Evolutionary conservation across 2,329 filamentous ascomycete species (phyloP).

Genomic region (Monosporascus sp.): DNA sequence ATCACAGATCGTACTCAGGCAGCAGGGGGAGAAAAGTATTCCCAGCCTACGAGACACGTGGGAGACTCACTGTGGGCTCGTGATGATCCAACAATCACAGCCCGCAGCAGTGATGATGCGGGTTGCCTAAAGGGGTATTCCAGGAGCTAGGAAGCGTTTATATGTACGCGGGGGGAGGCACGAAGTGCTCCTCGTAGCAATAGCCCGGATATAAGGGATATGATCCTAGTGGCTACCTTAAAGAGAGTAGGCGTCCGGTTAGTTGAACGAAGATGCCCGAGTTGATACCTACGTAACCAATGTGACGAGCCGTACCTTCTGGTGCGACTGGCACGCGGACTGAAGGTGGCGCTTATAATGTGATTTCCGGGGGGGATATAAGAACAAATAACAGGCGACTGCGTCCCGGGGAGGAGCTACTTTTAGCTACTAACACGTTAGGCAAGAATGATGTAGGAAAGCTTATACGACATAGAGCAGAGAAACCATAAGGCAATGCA

Average conservation of each 20-base stretch:
- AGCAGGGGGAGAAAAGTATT: background rate
- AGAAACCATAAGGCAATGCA: background rate
- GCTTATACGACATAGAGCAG: background rate
- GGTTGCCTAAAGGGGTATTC: background rate
- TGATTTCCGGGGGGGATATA: background rate
- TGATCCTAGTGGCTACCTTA: background rate
- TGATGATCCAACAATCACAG: background rate
- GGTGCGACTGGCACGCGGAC: no score
- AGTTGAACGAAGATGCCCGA: background rate
- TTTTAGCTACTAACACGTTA: background rate
- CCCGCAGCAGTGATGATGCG: background rate
- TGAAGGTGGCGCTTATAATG: background rate
- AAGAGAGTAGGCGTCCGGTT: background rate
- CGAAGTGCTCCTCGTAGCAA: background rate
- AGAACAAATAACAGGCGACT: background rate
- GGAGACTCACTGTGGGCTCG: background rate
- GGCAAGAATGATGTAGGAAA: background rate
- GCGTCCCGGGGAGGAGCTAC: background rate
- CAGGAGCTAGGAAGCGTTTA: background rate
- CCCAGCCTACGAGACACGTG: background rate
- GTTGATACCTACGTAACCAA: background rate
- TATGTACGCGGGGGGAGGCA: background rate
- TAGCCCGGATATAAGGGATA: background rate
- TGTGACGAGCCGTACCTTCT: background rate
- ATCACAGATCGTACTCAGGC: background rate